Base-by-base conservation (phyloP, 805 yeast genomes). In the Saccharomyces paradoxus region DNA sequence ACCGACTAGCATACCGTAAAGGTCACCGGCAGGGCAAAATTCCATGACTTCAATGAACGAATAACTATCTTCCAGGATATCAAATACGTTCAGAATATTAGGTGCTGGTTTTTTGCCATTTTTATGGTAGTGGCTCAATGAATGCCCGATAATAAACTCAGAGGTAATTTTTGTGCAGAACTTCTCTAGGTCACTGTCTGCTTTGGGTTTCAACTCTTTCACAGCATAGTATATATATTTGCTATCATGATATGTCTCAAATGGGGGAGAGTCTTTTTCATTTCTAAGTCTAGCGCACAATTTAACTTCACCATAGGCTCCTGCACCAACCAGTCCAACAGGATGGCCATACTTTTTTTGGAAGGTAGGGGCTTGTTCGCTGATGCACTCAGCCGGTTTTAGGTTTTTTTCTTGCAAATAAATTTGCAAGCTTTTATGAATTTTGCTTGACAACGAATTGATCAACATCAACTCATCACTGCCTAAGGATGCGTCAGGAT, bases 261-360 rank as follows among this genome's bases (percentile, higher is more conserved):
- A 58, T 14, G 60, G 58, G 4, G 54, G 44, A 31, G 54, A 60
- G n/a, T 57, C 59, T 7, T 47, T 52, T 8, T 54, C 51, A 7
- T 50, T 51, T 3, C 54, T 55, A 9, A 57, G 55, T 50, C 90
- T 69, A 85, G 96, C 46, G 86, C 96, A 59, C 84, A 78, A 62
- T 55, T 96, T 80, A 17, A 92, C 97, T 59, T 87, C 96, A 54
- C 98, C 99, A 73, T 90, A 92, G 0, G 97, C 96, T 48, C 98
- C 99, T 67, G 91, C 90, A 22, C 98, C 98, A 55, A 82, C 78
- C 31, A 77, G 69, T 8, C 83, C 83, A 53, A 75, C 71, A 26
- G 78, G 72, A 53, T 72, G 75, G 30, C 85, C 85, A 59, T 80
- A 81, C 59, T 76, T 80, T 29, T 72, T 72, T 7, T 70, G 63